Evolutionary conservation across 1,284 basidiomycete genomes (phyloP).

Genomic region (Ceratorhiza oryzae-sativae): DNA sequence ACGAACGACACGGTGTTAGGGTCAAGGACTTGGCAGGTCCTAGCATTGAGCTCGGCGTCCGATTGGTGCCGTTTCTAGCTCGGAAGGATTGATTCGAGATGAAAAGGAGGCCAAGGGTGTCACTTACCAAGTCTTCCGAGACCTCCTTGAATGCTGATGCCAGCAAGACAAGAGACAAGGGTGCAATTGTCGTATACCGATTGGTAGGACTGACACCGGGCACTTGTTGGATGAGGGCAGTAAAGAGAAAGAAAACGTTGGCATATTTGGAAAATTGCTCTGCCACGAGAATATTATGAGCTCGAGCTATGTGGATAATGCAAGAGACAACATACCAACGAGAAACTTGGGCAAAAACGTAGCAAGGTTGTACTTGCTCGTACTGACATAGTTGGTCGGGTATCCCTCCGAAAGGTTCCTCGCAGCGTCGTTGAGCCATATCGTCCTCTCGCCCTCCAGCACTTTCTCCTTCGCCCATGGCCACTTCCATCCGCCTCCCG

Average conservation of each 20-base stretch:
- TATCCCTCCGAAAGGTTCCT: constrained; percentile 69
- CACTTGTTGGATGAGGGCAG: constrained; percentile 97
- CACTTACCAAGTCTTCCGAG: constrained; percentile 83
- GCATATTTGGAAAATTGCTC: constrained; percentile 99
- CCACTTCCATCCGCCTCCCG: constrained; percentile 62
- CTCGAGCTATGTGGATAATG: neutral
- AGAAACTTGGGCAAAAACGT: constrained; percentile 96
- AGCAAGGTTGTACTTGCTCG: constrained; percentile 92
- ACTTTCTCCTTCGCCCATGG: constrained; percentile 73
- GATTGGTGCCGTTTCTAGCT: constrained; percentile 88
- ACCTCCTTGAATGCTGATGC: constrained; percentile 98
- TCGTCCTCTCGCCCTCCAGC: constrained; percentile 68
- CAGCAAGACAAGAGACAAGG: constrained; percentile 86
- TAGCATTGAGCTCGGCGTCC: constrained; percentile 90
- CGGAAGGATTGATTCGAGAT: neutral
- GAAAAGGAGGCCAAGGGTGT: neutral
- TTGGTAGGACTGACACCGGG: constrained; percentile 98
- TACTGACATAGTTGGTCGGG: constrained; percentile 86
- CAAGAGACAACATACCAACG: constrained; percentile 65
- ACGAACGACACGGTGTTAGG: constrained; percentile 69
- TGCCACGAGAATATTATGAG: constrained; percentile 46
- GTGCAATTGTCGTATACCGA: constrained; percentile 92
- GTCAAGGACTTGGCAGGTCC: constrained; percentile 78
- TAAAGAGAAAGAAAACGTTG: constrained; percentile 99
- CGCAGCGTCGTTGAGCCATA: constrained; percentile 74